These are phyloP conservation scores for Alternaria brassicae DNA, from an alignment of 2,329 filamentous ascomycete genomes.

Conservation along the genomic window DNA sequence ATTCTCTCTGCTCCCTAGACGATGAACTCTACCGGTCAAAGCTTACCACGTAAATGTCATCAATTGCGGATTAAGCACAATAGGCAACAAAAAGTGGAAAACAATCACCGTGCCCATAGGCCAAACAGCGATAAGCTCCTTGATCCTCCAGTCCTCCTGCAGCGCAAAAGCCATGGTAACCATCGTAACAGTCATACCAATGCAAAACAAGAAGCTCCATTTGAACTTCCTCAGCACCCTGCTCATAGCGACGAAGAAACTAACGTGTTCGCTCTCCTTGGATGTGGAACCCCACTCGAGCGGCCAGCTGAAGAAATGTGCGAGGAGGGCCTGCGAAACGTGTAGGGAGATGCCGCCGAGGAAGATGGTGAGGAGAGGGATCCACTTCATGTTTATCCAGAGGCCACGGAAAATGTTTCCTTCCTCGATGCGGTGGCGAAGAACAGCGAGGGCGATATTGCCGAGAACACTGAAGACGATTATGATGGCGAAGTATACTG, in stretches of 20 bases:
- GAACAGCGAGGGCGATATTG: slow-evolving; percentile 66
- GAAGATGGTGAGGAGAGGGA: slow-evolving; percentile 76
- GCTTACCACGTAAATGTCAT: slow-evolving; percentile 79
- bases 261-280: slow-evolving; percentile 81
- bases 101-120: slow-evolving; percentile 73
- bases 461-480: slow-evolving; percentile 70
- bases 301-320: slow-evolving; percentile 85
- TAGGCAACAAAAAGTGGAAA: slow-evolving; percentile 73
- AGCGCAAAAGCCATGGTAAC: slow-evolving; percentile 71
- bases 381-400: slow-evolving; percentile 68
- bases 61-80: slow-evolving; percentile 78
- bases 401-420: slow-evolving; percentile 59
- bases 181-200: slow-evolving; percentile 67
- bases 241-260: slow-evolving; percentile 85
- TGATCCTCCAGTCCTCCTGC: slow-evolving; percentile 63
- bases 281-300: slow-evolving; percentile 87
- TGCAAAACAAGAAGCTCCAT: slow-evolving; percentile 66
- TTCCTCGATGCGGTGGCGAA: slow-evolving; percentile 68
- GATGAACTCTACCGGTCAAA: neutral
- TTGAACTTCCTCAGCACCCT: slow-evolving; percentile 82
- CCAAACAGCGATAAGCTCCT: slow-evolving; percentile 69
- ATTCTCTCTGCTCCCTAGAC: neutral
- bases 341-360: slow-evolving; percentile 82
- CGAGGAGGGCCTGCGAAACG: slow-evolving; percentile 78
- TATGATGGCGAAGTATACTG: slow-evolving; percentile 67